Evolutionary conservation across 2,329 filamentous ascomycete genomes (phyloP), one percentile per base, ranked within the genome.

Genomic region (Mycocentrospora acerina): DNA sequence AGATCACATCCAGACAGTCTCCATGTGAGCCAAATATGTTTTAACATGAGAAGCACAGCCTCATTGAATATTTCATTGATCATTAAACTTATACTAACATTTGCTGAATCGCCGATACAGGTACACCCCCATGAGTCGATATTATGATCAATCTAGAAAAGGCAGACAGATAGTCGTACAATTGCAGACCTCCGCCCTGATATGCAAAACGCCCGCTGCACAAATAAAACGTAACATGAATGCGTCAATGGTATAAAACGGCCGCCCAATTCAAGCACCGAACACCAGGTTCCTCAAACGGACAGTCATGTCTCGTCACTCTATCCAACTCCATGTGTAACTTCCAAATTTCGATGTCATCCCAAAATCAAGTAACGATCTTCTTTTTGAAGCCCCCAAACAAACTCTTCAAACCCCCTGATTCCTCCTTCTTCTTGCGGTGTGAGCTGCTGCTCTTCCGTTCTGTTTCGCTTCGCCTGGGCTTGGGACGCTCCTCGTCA

Each of bases 381-480:
- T 55, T 53, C 46, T 52, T 62, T 54, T 60, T 61, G 17, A 65
- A 49, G 0, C 61, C 55, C n/a, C 60, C 59, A 37, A 65, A 55
- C 11, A 65, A 35, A 1, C 59, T 50, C 38, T 61, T 66, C 4
- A 66, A 35, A 4, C 56, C 55, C 5, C 56, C 50, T 12, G 54
- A 44, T 16, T 62, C 57, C 24, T 62, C 55, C 39, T 57, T 65
- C 53, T 56, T 64, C 44, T 53, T 60, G 9, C 57, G 44, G 9
- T 44, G 42, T 29, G 45, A 40, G 17, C 44, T 36, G 13, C 41
- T 43, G 13, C 51, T 49, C 19, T 34, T 32, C 13, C 44, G 37
- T 24, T 60, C 59, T 2, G 54, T 58, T 34, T 62, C 62, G 29
- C 53, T 53, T 26, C 60, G 37, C 25, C 55, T 48, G 7, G 52